Conservation (phyloP, 129 eudicot genomes). For the Glebionis coronaria region DNA sequence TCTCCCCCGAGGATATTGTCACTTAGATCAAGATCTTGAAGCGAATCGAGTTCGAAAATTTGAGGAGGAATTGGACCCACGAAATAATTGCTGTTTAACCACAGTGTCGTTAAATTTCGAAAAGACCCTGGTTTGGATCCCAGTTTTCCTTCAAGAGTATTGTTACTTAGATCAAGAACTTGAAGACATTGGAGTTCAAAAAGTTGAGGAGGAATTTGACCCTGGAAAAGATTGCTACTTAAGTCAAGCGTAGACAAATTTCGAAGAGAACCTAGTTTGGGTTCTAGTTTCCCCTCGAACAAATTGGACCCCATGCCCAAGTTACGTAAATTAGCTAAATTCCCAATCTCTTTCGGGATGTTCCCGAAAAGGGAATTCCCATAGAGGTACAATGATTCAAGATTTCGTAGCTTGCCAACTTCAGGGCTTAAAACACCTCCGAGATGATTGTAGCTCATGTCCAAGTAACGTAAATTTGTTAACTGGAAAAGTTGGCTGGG, state of each 20-base stretch:
- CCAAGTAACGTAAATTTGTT: conserved; percentile 31
- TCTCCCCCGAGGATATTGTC: background rate
- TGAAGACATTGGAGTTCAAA: background rate
- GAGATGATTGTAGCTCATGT: conserved; percentile 19
- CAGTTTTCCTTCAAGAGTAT: no score
- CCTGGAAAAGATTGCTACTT: background rate
- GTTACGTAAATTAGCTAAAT: conserved; percentile 27
- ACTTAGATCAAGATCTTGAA: conserved; percentile 1
- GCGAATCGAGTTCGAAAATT: no score
- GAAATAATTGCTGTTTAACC: no score
- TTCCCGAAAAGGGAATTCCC: conserved; percentile 28
- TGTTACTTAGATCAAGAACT: no score
- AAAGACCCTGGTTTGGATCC: no score
- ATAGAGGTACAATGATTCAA: conserved; percentile 3
- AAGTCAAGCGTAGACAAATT: background rate
- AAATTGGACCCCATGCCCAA: conserved; percentile 31
- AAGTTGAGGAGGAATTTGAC: background rate
- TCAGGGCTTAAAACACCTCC: background rate
- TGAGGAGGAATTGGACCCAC: no score
- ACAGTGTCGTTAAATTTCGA: no score
- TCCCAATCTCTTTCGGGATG: conserved; percentile 35
- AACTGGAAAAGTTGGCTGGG: conserved; percentile 32
- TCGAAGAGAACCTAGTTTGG: no score
- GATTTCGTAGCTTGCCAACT: conserved; percentile 11
- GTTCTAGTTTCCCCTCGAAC: no score